Percentiles rank a stretch among this genome's conserved stretches.
Evolutionary conservation across 2,329 filamentous ascomycete genomes (phyloP).

Genomic region (Exophiala sp.): DNA sequence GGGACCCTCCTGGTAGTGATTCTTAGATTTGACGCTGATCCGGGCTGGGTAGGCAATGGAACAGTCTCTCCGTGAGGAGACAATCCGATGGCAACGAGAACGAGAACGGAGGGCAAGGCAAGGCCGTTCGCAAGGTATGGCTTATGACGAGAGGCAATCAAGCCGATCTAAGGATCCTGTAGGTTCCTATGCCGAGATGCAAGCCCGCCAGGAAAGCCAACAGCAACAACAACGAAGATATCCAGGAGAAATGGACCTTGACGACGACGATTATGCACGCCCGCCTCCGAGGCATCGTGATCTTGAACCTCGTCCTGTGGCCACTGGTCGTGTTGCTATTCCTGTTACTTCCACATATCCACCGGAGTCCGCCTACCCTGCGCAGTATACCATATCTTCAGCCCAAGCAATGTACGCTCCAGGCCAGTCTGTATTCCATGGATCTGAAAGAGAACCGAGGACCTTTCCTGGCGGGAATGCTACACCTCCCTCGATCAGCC

Average conservation of each 20-base stretch:
- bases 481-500: slow-evolving; percentile 23
- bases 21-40: slow-evolving; percentile 5
- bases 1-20: not conserved
- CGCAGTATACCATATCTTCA: slow-evolving; percentile 24
- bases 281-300: slow-evolving; percentile 20
- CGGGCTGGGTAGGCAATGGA: slow-evolving; percentile 46
- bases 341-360: slow-evolving; percentile 19
- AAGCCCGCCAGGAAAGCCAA: slow-evolving; percentile 18
- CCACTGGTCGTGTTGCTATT: slow-evolving; percentile 14
- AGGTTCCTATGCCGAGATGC: slow-evolving; percentile 27
- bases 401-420: slow-evolving; percentile 14
- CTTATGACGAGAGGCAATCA: slow-evolving; percentile 10
- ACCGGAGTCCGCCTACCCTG: slow-evolving; percentile 21
- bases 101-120: slow-evolving; percentile 21
- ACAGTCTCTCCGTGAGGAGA: slow-evolving; percentile 42
- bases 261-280: slow-evolving; percentile 21
- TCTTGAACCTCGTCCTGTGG: slow-evolving; percentile 15
- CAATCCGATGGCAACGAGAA: slow-evolving; percentile 43
- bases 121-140: slow-evolving; percentile 23
- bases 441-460: slow-evolving; percentile 24
- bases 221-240: slow-evolving; percentile 18
- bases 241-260: slow-evolving; percentile 24
- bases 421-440: slow-evolving; percentile 21
- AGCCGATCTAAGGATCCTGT: slow-evolving; percentile 22
- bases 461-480: slow-evolving; percentile 18